Evolutionary conservation across 352 stramenopile genomes (phyloP).

Genomic region (Pythium aquatile): DNA sequence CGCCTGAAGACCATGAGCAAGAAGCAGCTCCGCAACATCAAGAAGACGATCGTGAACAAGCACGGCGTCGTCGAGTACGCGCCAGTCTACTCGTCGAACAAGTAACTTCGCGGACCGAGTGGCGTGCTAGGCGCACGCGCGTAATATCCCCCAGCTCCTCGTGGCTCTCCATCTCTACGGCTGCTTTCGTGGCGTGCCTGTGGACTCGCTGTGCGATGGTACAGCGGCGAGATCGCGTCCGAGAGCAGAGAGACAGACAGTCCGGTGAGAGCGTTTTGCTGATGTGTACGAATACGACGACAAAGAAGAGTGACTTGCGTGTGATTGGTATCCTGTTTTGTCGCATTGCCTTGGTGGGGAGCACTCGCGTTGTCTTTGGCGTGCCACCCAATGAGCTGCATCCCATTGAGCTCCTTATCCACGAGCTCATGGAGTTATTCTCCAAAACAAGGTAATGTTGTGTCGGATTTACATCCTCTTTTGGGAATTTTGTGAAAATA

Average conservation of each 20-base stretch:
- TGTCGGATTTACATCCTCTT: neutral
- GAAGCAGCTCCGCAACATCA: conserved; percentile 91
- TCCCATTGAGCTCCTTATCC: neutral
- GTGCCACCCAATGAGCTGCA: neutral
- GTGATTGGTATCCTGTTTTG: neutral
- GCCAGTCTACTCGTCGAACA: conserved; percentile 67
- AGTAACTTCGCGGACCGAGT: conserved; percentile 36
- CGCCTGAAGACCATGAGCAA: conserved; percentile 92
- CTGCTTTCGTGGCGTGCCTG: neutral
- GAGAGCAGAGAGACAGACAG: neutral
- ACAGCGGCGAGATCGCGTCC: neutral
- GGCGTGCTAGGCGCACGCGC: neutral
- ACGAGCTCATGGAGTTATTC: neutral
- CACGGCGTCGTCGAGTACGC: conserved; percentile 89
- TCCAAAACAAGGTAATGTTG: neutral
- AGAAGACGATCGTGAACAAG: conserved; percentile 92
- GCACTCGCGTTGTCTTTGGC: neutral
- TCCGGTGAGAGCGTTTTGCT: neutral
- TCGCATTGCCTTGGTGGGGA: neutral
- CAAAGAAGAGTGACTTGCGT: conserved; percentile 2
- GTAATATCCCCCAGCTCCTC: neutral
- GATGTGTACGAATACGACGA: conserved; percentile 10
- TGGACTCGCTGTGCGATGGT: neutral
- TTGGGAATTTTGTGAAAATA: too few species aligned
- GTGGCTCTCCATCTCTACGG: neutral